Conservation (phyloP, 78 protist genomes). For the Dictyostelium capitatum region DNA sequence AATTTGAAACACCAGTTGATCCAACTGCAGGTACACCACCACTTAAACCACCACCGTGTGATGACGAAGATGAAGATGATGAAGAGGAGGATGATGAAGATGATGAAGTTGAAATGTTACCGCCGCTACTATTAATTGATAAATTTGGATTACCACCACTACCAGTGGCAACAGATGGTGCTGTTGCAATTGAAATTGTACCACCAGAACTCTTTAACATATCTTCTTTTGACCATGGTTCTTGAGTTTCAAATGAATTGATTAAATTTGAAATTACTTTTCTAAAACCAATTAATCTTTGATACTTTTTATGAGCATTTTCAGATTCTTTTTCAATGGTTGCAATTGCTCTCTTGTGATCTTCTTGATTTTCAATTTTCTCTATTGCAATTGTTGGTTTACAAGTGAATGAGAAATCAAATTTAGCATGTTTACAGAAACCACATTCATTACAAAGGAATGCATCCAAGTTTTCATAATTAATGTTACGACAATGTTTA, state of each 20-base stretch:
- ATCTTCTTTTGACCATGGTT: constrained; percentile 77
- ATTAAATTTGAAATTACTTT: constrained; percentile 44
- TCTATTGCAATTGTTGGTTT: constrained; percentile 77
- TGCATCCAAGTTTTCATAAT: constrained; percentile 95
- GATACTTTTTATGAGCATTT: constrained; percentile 82
- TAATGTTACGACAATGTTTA: constrained; percentile 97
- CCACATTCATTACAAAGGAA: constrained; percentile 98
- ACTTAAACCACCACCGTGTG: background rate
- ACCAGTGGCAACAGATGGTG: background rate
- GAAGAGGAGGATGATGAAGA: background rate
- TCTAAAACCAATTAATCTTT: constrained; percentile 59
- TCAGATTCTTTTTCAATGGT: constrained; percentile 82
- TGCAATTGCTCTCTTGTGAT: constrained; percentile 52
- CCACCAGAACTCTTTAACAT: background rate
- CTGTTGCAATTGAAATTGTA: background rate
- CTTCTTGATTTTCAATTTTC: constrained; percentile 82
- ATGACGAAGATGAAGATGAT: background rate
- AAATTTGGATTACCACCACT: background rate
- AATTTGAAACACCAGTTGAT: background rate
- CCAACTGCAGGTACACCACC: background rate
- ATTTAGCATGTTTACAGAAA: constrained; percentile 89
- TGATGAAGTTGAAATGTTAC: background rate
- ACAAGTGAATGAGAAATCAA: constrained; percentile 83
- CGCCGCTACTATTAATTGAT: background rate
- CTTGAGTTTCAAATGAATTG: constrained; percentile 66